Conservation (phyloP, 2,329 filamentous ascomycete genomes). For the Exophiala sp. region DNA sequence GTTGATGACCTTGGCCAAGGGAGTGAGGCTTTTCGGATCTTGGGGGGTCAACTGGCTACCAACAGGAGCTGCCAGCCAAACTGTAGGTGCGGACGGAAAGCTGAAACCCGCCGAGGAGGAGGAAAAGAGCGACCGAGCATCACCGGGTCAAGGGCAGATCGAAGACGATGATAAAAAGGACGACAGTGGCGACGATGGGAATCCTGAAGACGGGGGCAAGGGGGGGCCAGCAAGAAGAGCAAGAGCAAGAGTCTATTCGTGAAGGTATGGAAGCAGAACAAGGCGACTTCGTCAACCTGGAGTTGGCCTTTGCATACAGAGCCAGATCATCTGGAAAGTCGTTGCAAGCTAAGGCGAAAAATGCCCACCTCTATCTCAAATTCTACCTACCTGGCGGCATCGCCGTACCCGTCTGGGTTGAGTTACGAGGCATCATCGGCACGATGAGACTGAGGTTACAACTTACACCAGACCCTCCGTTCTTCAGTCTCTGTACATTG, state of each 20-base stretch:
- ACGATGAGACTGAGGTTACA: slow-evolving; percentile 64
- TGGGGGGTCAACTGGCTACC: slow-evolving; percentile 68
- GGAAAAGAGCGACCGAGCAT: slow-evolving; percentile 47
- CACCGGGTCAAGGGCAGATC: slow-evolving; percentile 35
- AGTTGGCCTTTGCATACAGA: slow-evolving; percentile 68
- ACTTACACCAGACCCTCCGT: slow-evolving; percentile 68
- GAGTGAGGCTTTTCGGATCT: slow-evolving; percentile 62
- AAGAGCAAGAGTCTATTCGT: slow-evolving; percentile 36
- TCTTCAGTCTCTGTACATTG: slow-evolving; percentile 67
- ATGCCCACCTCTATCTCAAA: slow-evolving; percentile 65
- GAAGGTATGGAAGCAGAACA: slow-evolving; percentile 70
- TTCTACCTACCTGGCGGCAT: slow-evolving; percentile 60
- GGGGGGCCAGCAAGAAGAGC: slow-evolving; percentile 37
- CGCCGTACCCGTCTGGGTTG: slow-evolving; percentile 64
- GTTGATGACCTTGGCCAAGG: slow-evolving; percentile 72
- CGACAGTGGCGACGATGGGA: slow-evolving; percentile 33
- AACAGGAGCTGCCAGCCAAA: slow-evolving; percentile 60
- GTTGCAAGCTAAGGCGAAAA: slow-evolving; percentile 59
- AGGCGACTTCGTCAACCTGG: slow-evolving; percentile 71
- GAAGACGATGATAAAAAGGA: slow-evolving; percentile 34
- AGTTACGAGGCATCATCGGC: slow-evolving; percentile 65
- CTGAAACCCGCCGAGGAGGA: slow-evolving; percentile 41
- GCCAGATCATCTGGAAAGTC: slow-evolving; percentile 56
- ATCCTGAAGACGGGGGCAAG: slow-evolving; percentile 33
- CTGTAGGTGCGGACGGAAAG: slow-evolving; percentile 55